phyloP scores from a whole-genome alignment of 306 rosid species.

The Trichosanthes truncata region DNA sequence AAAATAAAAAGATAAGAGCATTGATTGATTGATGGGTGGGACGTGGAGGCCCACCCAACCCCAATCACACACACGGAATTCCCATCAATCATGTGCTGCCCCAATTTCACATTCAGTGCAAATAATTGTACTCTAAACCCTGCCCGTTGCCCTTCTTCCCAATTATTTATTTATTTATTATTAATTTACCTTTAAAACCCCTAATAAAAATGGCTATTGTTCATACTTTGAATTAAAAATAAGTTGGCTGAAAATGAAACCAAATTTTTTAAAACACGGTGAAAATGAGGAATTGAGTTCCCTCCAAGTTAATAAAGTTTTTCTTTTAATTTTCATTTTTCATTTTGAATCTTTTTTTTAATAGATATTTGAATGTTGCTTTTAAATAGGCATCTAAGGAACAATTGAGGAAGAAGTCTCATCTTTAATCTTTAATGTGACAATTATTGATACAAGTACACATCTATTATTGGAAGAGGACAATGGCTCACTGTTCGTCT shows the following conservation, averaged over 20 bases:
- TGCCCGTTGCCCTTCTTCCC: background rate
- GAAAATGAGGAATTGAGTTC: background rate
- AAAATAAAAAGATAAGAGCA: background rate
- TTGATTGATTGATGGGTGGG: background rate
- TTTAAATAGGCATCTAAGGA: background rate
- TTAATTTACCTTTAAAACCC: background rate
- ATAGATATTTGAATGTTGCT: background rate
- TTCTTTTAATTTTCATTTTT: too few relatives aligned
- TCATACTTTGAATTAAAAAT: background rate
- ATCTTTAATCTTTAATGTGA: background rate
- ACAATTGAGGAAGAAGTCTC: background rate
- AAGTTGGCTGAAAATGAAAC: background rate
- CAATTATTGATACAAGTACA: background rate
- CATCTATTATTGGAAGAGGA: background rate
- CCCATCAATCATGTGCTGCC: slow-evolving; percentile 4
- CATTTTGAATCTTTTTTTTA: too few relatives aligned
- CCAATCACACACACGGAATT: background rate
- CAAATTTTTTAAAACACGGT: background rate
- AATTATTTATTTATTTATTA: background rate
- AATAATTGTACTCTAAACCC: background rate
- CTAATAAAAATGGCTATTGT: background rate
- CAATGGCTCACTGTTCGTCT: background rate
- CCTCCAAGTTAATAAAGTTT: background rate
- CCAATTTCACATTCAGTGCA: background rate
- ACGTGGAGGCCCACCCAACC: background rate